Base-by-base conservation (phyloP, 2,329 filamentous ascomycete species). In the Microdochium trichocladiopsis region DNA sequence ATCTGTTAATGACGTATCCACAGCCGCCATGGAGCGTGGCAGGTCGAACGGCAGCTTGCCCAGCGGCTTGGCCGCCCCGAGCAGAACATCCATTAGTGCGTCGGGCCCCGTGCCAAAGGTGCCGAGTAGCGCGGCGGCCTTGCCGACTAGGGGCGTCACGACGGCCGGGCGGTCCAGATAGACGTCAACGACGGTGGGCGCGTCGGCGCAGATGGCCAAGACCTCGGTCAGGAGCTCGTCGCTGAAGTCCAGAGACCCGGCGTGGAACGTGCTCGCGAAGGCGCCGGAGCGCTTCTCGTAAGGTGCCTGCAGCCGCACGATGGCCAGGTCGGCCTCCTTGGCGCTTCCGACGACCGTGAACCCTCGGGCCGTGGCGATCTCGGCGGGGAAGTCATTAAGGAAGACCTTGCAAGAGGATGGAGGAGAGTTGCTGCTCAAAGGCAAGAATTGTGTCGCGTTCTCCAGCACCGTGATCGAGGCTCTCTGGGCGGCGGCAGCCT, bases 41-140 rank as follows among this genome's bases (percentile, higher is more conserved):
- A 79, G 51, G 58, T 78, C 75, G 58, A 76, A 74, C 0, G 72
- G 72, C 51, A 75, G 54, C 58, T 64, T 69, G 0, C 75, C 74
- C 52, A 69, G 57, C 0, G 75, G 75, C 12, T 59, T 57, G 8
- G 63, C 65, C 2, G 65, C 56, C 0, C 63, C 65, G 50, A 76
- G 73, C 0, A 76, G 41, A 1, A 77, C 65, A 54, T 75, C 72
- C 3, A 77, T 51, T 52, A 76, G 72, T 0, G 73, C 73, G 4
- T 73, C 67, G 0, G 62, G 59, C 16, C 66, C 63, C 31, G 67
- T 69, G 0, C 72, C 72, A 50, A 66, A 75, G 55, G 66, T 75
- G 6, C 60, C 72, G 24, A 74, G 55, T 8, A 75, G 52, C 3
- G 72, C 72, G 1, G 64, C 60, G 2, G 70, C 70, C 3, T 63